A percentile compares a stretch with the other conserved stretches of the same genome.
These are phyloP conservation scores for Xylariaceae sp. DNA, from an alignment of 2,329 filamentous ascomycete genomes.

Conservation along the genomic window DNA sequence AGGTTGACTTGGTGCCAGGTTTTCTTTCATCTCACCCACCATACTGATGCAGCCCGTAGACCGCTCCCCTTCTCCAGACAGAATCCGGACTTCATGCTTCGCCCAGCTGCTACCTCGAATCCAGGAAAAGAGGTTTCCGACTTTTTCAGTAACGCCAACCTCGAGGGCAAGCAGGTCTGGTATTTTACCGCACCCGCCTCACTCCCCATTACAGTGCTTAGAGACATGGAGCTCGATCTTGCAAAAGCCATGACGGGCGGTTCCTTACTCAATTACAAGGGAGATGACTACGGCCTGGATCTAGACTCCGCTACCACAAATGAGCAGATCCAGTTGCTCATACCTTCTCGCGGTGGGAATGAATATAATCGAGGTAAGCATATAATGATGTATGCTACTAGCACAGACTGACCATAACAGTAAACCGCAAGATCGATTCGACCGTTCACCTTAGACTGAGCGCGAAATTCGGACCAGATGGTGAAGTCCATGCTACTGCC, in stretches of 20 bases:
- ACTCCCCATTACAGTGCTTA: slow-evolving; percentile 65
- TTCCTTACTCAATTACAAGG: slow-evolving; percentile 60
- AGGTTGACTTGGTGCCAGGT: slow-evolving; percentile 9
- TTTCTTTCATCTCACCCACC: not conserved
- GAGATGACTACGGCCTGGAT: slow-evolving; percentile 60
- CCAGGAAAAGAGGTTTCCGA: slow-evolving; percentile 47
- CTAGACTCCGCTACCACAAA: slow-evolving; percentile 51
- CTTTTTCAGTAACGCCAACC: slow-evolving; percentile 56
- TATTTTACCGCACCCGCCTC: slow-evolving; percentile 73
- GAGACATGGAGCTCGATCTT: slow-evolving; percentile 60
- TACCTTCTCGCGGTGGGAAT: slow-evolving; percentile 55
- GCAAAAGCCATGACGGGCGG: slow-evolving; percentile 52
- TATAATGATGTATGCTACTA: slow-evolving; percentile 5
- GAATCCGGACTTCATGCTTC: slow-evolving; percentile 53
- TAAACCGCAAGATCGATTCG: slow-evolving; percentile 49
- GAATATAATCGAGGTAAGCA: slow-evolving; percentile 54
- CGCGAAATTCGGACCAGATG: slow-evolving; percentile 50
- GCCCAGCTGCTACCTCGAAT: slow-evolving; percentile 44
- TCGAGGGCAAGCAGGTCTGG: slow-evolving; percentile 74
- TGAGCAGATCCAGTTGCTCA: slow-evolving; percentile 56
- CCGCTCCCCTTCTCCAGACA: slow-evolving; percentile 36
- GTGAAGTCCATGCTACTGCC: slow-evolving; percentile 39
- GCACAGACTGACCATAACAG: slow-evolving; percentile 31
- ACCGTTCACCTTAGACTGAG: slow-evolving; percentile 65
- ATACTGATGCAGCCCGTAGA: slow-evolving; percentile 20